Evolutionary conservation across 257 asterid species (phyloP).

Genomic region (Jacaranda mimosifolia): DNA sequence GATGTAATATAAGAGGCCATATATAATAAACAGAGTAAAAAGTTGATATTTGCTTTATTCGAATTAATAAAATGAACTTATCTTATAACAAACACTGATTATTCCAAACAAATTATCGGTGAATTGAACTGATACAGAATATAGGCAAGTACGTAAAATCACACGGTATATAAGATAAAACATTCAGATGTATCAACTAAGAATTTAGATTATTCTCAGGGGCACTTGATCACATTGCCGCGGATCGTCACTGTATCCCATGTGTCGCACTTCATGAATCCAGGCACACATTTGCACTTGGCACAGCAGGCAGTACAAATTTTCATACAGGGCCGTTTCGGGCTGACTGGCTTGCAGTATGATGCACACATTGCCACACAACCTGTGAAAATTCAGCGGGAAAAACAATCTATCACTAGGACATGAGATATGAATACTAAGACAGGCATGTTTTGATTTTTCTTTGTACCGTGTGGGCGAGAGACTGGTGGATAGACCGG

Average conservation of each 20-base stretch:
- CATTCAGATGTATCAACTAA: not conserved
- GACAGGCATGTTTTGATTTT: too few species aligned
- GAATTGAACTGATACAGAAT: constrained; percentile 8
- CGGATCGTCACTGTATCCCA: constrained; percentile 40
- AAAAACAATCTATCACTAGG: too few species aligned
- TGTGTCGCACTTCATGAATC: constrained; percentile 30
- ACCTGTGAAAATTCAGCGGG: constrained; percentile 26
- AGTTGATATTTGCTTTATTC: too few species aligned
- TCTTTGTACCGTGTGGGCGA: constrained; percentile 33
- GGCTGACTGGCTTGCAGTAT: constrained; percentile 40
- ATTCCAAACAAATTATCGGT: too few species aligned
- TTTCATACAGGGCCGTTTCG: constrained; percentile 48
- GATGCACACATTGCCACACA: constrained; percentile 40
- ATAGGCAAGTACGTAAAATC: not conserved
- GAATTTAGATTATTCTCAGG: constrained; percentile 2
- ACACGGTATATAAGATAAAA: not conserved
- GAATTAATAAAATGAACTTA: too few species aligned
- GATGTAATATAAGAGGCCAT: too few species aligned
- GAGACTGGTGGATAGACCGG: constrained; percentile 20
- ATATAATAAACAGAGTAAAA: too few species aligned
- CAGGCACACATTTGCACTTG: constrained; percentile 47
- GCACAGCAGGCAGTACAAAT: constrained; percentile 49
- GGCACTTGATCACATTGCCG: constrained; percentile 42
- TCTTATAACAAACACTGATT: too few species aligned
- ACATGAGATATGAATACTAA: too few species aligned